Base-by-base conservation (phyloP, 164 flowering plant species). In the Stephania cephalantha region DNA sequence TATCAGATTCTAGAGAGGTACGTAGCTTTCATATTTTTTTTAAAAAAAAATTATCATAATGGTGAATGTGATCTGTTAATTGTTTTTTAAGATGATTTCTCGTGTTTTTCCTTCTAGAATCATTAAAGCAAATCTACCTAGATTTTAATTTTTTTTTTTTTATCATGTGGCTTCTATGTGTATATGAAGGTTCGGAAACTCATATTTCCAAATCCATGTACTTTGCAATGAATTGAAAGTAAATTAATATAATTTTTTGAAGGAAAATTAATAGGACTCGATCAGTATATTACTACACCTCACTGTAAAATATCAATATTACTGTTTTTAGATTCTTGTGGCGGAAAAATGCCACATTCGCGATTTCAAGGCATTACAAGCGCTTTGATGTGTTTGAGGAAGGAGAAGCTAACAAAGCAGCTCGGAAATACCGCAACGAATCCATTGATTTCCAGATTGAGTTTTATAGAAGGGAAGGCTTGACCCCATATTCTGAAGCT, bases 321-420 rank as follows among this genome's bases (percentile, higher is more conserved):
- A n/a, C 30, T 1, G 42, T 35, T 73, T 65, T 80, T 85, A 94
- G 98, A 81, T 92, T 92, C 80, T 85, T 94, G 82, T 91, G 95
- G 97, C 84, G 97, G 46, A 74, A 85, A 78, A 94, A 92, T 85
- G 90, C 90, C 22, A 91, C 69, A 80, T 92, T 91, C 84, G 98
- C 99, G 20, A 93, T 95, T 74, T 95, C 99, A 25, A 91, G 89
- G 84, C 99, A 95, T 81, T 95, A 95, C 71, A 86, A 80, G 71
- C 93, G 97, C 67, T 95, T 92, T 82, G 97, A 95, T 78, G 97
- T 95, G 69, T 92, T 90, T 85, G 88, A 79, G 75, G 99, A 95
- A 84, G 99, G 97, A 71, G 95, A 90, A 70, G 99, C 99, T 55
- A 93, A 95, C 77, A 93, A 93, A 88, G 98, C 89, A 80, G 98